phyloP scores from a whole-genome alignment of 2,329 filamentous ascomycete genomes.

The Penicillium sp. region DNA sequence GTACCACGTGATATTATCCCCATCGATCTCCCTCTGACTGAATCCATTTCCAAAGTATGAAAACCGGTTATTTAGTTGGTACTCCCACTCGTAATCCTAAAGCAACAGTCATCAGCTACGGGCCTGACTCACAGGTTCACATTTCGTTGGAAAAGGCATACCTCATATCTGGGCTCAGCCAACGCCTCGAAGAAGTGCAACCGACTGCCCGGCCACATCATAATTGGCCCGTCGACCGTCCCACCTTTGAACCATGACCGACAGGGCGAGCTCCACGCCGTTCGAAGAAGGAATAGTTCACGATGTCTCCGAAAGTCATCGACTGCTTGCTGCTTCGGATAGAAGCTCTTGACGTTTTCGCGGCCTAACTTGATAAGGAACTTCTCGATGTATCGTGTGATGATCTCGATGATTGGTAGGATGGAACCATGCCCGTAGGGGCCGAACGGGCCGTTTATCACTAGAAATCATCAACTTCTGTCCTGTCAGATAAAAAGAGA shows the following conservation, averaged over 20 bases:
- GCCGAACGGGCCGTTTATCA: constrained; percentile 24
- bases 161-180: constrained; percentile 29
- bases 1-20: constrained; percentile 14
- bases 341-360: constrained; percentile 4
- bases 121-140: too few species aligned
- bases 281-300: constrained; percentile 14
- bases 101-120: neutral
- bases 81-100: constrained; percentile 27
- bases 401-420: constrained; percentile 30
- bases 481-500: neutral
- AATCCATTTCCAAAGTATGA: constrained; percentile 28
- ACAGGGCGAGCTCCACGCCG: constrained; percentile 19
- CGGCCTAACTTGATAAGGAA: neutral
- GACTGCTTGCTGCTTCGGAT: neutral
- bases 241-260: constrained; percentile 22
- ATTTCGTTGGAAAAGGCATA: neutral
- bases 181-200: constrained; percentile 33
- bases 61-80: constrained; percentile 24
- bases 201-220: constrained; percentile 29
- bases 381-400: constrained; percentile 13
- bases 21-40: constrained; percentile 25
- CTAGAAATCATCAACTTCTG: neutral
- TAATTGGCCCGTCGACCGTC: constrained; percentile 16
- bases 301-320: constrained; percentile 18
- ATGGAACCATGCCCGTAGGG: constrained; percentile 34